A percentile compares a stretch with the other conserved stretches of the same genome.
Conservation (phyloP, 768 basidiomycete species). For the Pilatotrama ljubarskyi region DNA sequence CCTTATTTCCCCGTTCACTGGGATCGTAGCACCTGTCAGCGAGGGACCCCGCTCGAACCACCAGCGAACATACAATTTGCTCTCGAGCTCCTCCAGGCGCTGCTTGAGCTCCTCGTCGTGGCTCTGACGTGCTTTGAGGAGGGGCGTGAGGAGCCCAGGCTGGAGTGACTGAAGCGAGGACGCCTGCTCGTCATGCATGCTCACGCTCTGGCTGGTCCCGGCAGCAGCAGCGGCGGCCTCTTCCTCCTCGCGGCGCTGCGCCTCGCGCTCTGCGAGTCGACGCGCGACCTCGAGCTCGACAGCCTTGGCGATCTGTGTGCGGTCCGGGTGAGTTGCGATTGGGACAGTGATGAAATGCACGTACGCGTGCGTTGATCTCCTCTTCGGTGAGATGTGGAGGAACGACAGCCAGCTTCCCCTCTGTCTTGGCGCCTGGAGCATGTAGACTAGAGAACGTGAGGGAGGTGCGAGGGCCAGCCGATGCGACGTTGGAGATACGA, state of each 20-base stretch:
- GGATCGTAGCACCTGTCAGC: no score
- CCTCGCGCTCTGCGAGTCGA: conserved; percentile 49
- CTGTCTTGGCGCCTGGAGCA: conserved; percentile 3
- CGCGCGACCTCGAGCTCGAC: conserved; percentile 76
- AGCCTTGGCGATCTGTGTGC: conserved; percentile 61
- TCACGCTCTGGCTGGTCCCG: conserved; percentile 13
- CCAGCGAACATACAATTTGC: conserved; percentile 58
- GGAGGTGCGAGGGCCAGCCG: not conserved
- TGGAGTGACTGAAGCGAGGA: conserved; percentile 33
- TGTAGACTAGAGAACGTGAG: conserved; percentile 7
- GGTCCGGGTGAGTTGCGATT: not conserved
- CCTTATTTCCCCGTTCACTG: conserved; percentile 66
- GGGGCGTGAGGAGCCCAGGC: conserved; percentile 56
- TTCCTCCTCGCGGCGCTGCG: conserved; percentile 27
- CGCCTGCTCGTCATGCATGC: conserved; percentile 33
- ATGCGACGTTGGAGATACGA: conserved; percentile 18
- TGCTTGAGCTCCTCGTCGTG: conserved; percentile 66
- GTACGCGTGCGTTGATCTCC: conserved; percentile 75
- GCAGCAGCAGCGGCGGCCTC: conserved; percentile 1
- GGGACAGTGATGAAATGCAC: conserved; percentile 18
- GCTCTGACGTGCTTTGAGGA: conserved; percentile 65
- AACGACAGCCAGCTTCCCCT: conserved; percentile 6
- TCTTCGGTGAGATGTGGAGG: conserved; percentile 53
- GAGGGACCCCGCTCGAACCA: not conserved
- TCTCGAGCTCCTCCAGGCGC: conserved; percentile 68